Percentiles rank a stretch among this genome's conserved stretches.
Conservation (phyloP, 2,329 filamentous ascomycete species). For the Colletotrichum lindemuthianum region DNA sequence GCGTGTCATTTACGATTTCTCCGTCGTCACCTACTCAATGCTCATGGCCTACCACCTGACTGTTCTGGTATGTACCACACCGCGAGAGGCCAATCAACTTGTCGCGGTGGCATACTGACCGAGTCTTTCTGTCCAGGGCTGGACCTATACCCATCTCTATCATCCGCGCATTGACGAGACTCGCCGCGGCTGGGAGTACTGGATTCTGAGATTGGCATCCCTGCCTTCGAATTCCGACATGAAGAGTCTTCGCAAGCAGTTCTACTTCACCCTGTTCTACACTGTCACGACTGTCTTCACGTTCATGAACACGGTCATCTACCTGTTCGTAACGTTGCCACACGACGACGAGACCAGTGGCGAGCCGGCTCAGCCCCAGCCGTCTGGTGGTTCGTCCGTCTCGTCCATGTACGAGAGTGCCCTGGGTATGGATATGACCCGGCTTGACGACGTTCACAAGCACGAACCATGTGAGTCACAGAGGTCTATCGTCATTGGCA, state of each 20-base stretch:
- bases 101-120: neutral
- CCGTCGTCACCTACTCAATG: conserved; percentile 53
- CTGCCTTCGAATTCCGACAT: conserved; percentile 52
- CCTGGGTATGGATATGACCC: conserved; percentile 39
- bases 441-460: conserved; percentile 18
- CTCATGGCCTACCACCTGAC: conserved; percentile 58
- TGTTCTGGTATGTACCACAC: conserved; percentile 53
- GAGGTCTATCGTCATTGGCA: neutral
- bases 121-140: conserved; percentile 48
- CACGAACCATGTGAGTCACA: conserved; percentile 35
- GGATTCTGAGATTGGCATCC: conserved; percentile 53
- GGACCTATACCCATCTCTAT: conserved; percentile 64
- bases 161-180: conserved; percentile 53
- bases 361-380: conserved; percentile 29
- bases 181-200: conserved; percentile 48
- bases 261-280: conserved; percentile 63
- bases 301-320: conserved; percentile 61
- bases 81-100: neutral
- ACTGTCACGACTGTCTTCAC: conserved; percentile 56
- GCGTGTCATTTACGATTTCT: conserved; percentile 61
- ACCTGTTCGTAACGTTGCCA: conserved; percentile 56
- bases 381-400: conserved; percentile 19
- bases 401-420: conserved; percentile 8
- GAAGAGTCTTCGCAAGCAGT: conserved; percentile 52
- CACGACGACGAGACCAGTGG: conserved; percentile 39